Base-by-base conservation (phyloP, 2,329 filamentous ascomycete species). In the Cordyceps fumosorosea region DNA sequence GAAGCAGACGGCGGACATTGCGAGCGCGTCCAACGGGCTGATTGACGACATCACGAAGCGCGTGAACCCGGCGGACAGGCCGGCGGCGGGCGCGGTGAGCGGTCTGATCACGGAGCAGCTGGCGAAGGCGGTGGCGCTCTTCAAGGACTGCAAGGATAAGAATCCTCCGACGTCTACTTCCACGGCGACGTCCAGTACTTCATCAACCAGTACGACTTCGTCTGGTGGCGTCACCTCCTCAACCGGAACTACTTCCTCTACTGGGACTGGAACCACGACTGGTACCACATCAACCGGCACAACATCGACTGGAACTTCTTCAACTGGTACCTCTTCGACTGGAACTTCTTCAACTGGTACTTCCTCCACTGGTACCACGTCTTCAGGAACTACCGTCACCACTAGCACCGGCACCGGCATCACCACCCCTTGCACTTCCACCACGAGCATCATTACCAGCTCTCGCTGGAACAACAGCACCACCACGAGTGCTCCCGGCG, bases 81-180 rank as follows among this genome's bases (percentile, higher is more conserved):
- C 12, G 11, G 20, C 10, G 24, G 45, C 56, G 3, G 48, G 29
- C 10, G 56, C 56, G 7, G 26, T 51, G 16, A 26, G 24, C 20
- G 45, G 22, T 7, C 16, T 62, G 16, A 62, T 62, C 10, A 10
- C 8, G 2, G 14, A 26, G 32, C 42, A 14, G 42, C 53, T 62
- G 2, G 20, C 56, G 5, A 6, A 42, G 10, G 53, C 60, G 6
- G 51, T 45, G 14, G 53, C 29, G 2, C 24, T 26, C 2, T 62
- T 57, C 22, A 20, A 18, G 12, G 20, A 44, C 37, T 62, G 60
- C 47, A 57, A 56, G 37, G 47, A 62, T 52, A 37, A 53, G 24
- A 57, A 53, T 26, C 53, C 53, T 20, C 22, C 53, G 7, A 62
- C 45, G 3, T 42, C 52, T 1, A 16, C 60, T 24, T n/a, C 52